Conservation (phyloP, 345 rosid species). For the Hypericum perforatum region DNA sequence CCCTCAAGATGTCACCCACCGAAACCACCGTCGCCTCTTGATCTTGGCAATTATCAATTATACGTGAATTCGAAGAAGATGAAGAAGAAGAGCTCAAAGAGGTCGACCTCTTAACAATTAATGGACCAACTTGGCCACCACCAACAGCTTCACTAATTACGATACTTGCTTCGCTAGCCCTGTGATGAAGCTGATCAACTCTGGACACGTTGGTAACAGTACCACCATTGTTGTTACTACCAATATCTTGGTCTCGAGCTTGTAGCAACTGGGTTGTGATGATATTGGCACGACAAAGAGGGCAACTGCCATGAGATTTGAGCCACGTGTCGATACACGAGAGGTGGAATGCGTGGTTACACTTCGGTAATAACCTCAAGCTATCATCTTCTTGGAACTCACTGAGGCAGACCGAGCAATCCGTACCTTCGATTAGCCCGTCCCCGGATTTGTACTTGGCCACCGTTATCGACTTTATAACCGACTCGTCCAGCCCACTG, state of each 20-base stretch:
- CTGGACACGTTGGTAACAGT: too few species aligned
- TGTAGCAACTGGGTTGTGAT: constrained; percentile 1
- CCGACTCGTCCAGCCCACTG: constrained; percentile 45
- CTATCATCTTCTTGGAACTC: constrained; percentile 71
- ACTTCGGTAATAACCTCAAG: constrained; percentile 55
- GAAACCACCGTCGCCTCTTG: constrained; percentile 12
- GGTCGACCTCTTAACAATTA: constrained; percentile 39
- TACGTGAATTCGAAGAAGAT: too few species aligned
- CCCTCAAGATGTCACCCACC: constrained; percentile 31
- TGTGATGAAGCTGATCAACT: constrained; percentile 10
- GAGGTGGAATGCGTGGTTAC: constrained; percentile 78
- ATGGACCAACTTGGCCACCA: constrained; percentile 5
- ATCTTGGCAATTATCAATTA: constrained; percentile 5
- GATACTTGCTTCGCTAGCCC: constrained; percentile 22
- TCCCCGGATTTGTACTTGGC: constrained; percentile 45
- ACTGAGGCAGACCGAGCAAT: constrained; percentile 66
- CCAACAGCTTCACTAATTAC: constrained; percentile 27
- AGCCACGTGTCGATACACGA: constrained; percentile 89
- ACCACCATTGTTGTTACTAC: too few species aligned
- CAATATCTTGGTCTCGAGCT: not conserved
- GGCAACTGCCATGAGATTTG: constrained; percentile 70
- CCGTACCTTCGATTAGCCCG: constrained; percentile 45
- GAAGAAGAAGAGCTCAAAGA: constrained; percentile 34
- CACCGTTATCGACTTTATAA: constrained; percentile 47
- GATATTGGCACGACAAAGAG: constrained; percentile 62